Percentiles rank a stretch among this genome's conserved stretches.
Conservation (phyloP, 2,329 filamentous ascomycete species). For the Sporothrix euskadiensis region DNA sequence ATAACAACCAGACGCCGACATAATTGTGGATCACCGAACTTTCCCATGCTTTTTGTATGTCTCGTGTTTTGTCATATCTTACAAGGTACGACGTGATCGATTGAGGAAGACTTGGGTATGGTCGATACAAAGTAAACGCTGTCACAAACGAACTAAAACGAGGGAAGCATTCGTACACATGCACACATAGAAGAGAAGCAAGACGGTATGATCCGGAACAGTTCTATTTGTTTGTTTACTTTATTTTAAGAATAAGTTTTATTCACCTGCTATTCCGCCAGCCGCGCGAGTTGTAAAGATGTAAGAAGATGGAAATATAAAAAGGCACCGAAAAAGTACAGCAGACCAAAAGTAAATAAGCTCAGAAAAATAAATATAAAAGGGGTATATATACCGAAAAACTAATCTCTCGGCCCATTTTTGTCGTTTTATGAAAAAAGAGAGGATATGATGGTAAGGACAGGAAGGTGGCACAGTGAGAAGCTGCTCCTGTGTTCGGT, state of each 20-base stretch:
- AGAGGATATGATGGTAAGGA: neutral
- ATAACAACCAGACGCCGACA: neutral
- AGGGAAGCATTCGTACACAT: neutral
- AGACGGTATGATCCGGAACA: neutral
- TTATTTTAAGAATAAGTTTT: neutral
- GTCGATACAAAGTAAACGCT: neutral
- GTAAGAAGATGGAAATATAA: neutral
- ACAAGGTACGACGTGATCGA: conserved; percentile 20
- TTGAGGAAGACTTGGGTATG: neutral
- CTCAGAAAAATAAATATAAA: conserved; percentile 4
- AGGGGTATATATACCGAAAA: conserved; percentile 23
- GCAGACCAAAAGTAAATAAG: neutral
- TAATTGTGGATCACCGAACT: neutral
- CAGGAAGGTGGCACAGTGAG: neutral
- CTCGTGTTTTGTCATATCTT: conserved; percentile 6
- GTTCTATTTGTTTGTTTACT: neutral
- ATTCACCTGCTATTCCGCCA: neutral
- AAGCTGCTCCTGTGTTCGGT: neutral
- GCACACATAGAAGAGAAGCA: neutral
- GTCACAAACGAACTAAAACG: neutral
- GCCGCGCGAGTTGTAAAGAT: neutral
- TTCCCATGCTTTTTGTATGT: neutral
- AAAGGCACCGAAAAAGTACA: neutral
- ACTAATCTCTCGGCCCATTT: neutral
- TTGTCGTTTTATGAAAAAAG: neutral